Evolutionary conservation across 2,329 filamentous ascomycete species (phyloP).

Genomic region (Colletotrichum tropicale): DNA sequence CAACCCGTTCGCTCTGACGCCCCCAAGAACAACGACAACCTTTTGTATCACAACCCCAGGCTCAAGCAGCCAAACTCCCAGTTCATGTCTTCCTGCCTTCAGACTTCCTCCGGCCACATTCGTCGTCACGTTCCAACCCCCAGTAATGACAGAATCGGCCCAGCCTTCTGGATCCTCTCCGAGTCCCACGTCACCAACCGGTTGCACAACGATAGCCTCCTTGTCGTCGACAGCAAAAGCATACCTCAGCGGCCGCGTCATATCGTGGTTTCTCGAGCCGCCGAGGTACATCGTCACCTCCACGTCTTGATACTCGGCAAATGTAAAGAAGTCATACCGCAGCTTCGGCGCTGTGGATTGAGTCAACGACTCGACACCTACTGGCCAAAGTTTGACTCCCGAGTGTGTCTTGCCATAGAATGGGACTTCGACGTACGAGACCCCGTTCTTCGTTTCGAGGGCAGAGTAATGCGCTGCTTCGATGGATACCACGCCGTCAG

Average conservation of each 20-base stretch:
- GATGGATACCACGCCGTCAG: not conserved
- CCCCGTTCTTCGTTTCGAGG: not conserved
- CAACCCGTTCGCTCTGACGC: not conserved
- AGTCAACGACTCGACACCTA: not conserved
- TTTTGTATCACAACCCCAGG: not conserved
- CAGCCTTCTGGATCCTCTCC: not conserved
- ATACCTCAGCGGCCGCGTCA: not conserved
- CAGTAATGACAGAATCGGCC: not conserved
- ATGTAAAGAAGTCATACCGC: not conserved
- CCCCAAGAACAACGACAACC: not conserved
- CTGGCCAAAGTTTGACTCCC: not conserved
- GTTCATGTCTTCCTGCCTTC: not conserved
- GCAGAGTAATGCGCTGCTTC: not conserved
- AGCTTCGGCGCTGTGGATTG: not conserved
- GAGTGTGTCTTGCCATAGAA: not conserved
- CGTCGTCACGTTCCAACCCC: not conserved
- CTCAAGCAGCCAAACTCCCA: not conserved
- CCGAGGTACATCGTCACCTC: not conserved
- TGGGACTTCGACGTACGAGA: not conserved
- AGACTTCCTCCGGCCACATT: rapidly evolving
- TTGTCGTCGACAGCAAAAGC: not conserved
- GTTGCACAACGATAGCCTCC: not conserved
- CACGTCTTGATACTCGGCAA: not conserved
- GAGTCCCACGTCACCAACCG: not conserved
- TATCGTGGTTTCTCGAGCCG: not conserved